phyloP scores from a whole-genome alignment of 1,284 basidiomycete genomes.

The Pseudozyma pruni region DNA sequence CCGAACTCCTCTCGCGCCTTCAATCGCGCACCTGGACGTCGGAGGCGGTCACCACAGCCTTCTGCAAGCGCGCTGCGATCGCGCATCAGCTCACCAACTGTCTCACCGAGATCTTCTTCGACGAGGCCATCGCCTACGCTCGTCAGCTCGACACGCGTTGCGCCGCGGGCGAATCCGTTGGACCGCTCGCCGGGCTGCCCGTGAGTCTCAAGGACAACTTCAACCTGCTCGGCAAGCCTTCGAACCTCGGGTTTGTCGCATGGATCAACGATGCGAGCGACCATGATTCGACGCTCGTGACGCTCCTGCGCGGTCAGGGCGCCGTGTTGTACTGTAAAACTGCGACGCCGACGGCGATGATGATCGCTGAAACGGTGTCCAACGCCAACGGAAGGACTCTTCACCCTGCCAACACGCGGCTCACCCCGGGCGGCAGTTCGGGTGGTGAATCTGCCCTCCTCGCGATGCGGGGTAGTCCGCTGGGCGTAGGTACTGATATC shows the following conservation, averaged over 20 bases:
- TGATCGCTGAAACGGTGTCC: slow-evolving; percentile 48
- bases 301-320: slow-evolving; percentile 35
- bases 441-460: slow-evolving; percentile 56
- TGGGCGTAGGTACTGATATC: slow-evolving; percentile 55
- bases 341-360: slow-evolving; percentile 44
- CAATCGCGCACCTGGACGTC: slow-evolving; percentile 28
- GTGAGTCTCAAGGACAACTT: slow-evolving; percentile 49
- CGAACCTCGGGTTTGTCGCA: slow-evolving; percentile 42
- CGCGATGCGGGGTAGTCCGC: slow-evolving; percentile 34
- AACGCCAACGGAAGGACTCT: slow-evolving; percentile 49
- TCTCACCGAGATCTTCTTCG: slow-evolving; percentile 46
- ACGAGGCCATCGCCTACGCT: slow-evolving; percentile 35
- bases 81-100: slow-evolving; percentile 54
- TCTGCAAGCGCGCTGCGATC: slow-evolving; percentile 51
- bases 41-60: slow-evolving; percentile 35
- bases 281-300: slow-evolving; percentile 41
- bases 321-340: slow-evolving; percentile 54
- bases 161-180: slow-evolving; percentile 10
- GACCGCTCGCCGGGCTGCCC: slow-evolving; percentile 41
- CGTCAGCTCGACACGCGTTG: slow-evolving; percentile 23
- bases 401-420: slow-evolving; percentile 32
- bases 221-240: slow-evolving; percentile 40
- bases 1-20: slow-evolving; percentile 20
- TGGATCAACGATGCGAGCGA: slow-evolving; percentile 37
- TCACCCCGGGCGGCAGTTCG: slow-evolving; percentile 48